Conservation (phyloP, 768 basidiomycete genomes). For the Hypsizygus marmoreus region DNA sequence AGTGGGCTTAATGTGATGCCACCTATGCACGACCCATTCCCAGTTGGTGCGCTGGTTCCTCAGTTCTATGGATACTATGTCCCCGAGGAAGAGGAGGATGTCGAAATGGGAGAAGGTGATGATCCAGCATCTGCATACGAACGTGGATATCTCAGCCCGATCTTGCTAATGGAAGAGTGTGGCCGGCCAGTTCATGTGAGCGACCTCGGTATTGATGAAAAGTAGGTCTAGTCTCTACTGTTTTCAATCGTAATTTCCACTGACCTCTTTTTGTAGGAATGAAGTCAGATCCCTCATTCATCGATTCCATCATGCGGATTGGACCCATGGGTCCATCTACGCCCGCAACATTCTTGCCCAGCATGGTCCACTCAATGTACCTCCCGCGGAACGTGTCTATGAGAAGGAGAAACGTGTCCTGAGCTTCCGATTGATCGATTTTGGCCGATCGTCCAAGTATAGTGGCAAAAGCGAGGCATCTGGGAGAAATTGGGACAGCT, state of each 20-base stretch:
- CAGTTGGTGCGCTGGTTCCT: slow-evolving; percentile 54
- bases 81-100: slow-evolving; percentile 15
- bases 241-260: background rate
- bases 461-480: too few species aligned
- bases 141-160: slow-evolving; percentile 35
- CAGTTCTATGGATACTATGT: slow-evolving; percentile 68
- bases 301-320: slow-evolving; percentile 37
- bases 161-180: slow-evolving; percentile 46
- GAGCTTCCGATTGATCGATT: slow-evolving; percentile 44
- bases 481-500: too few species aligned
- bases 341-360: slow-evolving; percentile 41
- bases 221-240: slow-evolving; percentile 23
- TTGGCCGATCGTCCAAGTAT: too few species aligned
- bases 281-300: slow-evolving; percentile 43
- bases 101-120: background rate
- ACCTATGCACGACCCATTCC: slow-evolving; percentile 45
- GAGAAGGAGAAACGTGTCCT: too few species aligned
- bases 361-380: slow-evolving; percentile 29
- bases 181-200: slow-evolving; percentile 30
- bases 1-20: slow-evolving; percentile 46
- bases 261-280: slow-evolving; percentile 20
- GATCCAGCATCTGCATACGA: too few species aligned
- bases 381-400: slow-evolving; percentile 12
- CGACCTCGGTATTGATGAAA: slow-evolving; percentile 37
- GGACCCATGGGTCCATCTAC: slow-evolving; percentile 37